phyloP scores from a whole-genome alignment of 1,139 yeast genomes.

The Sugiyamaella paludigena region DNA sequence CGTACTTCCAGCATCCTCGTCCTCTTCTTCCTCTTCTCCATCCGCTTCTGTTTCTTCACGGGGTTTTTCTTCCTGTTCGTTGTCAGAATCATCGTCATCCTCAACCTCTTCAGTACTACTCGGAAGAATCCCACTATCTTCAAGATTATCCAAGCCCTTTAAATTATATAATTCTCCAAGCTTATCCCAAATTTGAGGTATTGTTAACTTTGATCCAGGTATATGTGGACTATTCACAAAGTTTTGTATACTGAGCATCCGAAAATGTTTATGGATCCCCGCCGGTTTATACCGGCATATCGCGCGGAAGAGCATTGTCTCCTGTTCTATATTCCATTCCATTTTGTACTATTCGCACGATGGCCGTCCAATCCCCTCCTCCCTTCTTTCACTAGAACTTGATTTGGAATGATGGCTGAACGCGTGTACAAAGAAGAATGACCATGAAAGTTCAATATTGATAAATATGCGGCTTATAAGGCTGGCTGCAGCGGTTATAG shows the following conservation, averaged over 20 bases:
- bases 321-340: slow-evolving; percentile 60
- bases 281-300: slow-evolving; percentile 71
- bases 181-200: slow-evolving; percentile 58
- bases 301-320: slow-evolving; percentile 61
- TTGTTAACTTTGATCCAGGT: slow-evolving; percentile 38
- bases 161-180: slow-evolving; percentile 54
- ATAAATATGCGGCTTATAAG: no score
- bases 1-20: slow-evolving; percentile 12
- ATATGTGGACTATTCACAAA: slow-evolving; percentile 45
- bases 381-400: no score
- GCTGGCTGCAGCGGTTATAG: no score
- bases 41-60: background rate
- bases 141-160: slow-evolving; percentile 53
- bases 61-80: slow-evolving; percentile 11
- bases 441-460: no score
- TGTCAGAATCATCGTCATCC: slow-evolving; percentile 13
- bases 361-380: no score
- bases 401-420: no score
- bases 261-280: slow-evolving; percentile 56
- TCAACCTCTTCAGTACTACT: slow-evolving; percentile 2
- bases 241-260: slow-evolving; percentile 55
- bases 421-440: no score
- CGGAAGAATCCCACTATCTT: slow-evolving; percentile 34
- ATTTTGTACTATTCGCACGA: background rate
- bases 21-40: slow-evolving; percentile 13